Evolutionary conservation across 306 rosid genomes (phyloP), one percentile per base, ranked within the genome.

Genomic region (Prunus salicina): DNA sequence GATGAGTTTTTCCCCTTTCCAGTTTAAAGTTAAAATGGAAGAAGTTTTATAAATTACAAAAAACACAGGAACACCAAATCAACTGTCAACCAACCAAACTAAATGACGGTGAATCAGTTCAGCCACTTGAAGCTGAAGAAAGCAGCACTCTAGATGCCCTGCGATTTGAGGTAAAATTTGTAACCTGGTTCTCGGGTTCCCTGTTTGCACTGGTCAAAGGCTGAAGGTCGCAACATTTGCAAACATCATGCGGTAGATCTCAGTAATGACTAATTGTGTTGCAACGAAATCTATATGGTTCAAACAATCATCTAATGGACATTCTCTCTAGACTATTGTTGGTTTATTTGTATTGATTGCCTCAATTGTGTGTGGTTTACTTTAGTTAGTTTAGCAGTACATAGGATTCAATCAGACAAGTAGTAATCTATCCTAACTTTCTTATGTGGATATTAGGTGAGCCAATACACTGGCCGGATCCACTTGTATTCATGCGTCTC

Each of bases 381-480:
- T 53, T 34, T 8, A 25, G 63, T 55, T 30, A 55, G 51, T 32
- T 32, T n/a, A 58, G 7, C 22, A 71, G 20, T 38, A 22, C 25
- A 32, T n/a, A 62, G 32, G 34, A 16, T 16, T 6, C 8, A 2
- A 53, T 65, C 14, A 65, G 20, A 65, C 49, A 12, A 30, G 34
- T 25, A n/a, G 2, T 75, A 16, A 27, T 22, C 13, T 15, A 24
- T 24, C 12, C 3, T 41, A 6, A 53, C 2, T 68, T 65, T 52
- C 10, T 46, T 65, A 10, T 32, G 12, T 85, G 56, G 64, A 65
- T 76, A 81, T 74, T 83, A 94, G 98, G 93, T 94, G 71, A 94
- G 98, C 87, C 91, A 89, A 71, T 92, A 94, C 68, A 92, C 97
- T 0, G 96, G 90, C 83, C 88, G 98, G 88, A 81, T 94, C 83